Evolutionary conservation across 1,139 yeast genomes (phyloP).

Genomic region (Geotrichum carabidarum): DNA sequence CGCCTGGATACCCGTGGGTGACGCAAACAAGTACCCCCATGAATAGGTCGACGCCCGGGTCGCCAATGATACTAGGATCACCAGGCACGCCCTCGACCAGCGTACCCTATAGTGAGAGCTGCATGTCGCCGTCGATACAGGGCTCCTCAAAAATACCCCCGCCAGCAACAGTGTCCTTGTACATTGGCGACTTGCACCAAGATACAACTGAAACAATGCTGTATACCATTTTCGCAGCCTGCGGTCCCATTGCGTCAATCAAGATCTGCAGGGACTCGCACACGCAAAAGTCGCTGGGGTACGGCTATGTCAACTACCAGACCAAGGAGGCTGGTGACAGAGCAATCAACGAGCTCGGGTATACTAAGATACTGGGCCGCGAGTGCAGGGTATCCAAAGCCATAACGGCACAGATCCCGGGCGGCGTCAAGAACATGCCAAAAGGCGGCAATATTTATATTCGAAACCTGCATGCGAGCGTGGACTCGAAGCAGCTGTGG

Average conservation of each 20-base stretch:
- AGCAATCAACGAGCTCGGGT: constrained; percentile 46
- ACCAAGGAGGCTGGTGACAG: constrained; percentile 37
- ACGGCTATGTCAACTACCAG: constrained; percentile 48
- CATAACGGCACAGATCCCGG: constrained; percentile 34
- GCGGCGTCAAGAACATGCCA: constrained; percentile 4
- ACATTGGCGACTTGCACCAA: constrained; percentile 47
- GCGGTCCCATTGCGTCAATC: constrained; percentile 43
- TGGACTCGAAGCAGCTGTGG: constrained; percentile 82
- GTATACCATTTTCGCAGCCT: constrained; percentile 37
- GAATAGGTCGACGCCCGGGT: not conserved
- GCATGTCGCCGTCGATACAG: not conserved
- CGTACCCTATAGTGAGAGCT: not conserved
- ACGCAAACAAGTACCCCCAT: not conserved
- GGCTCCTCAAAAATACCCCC: not conserved
- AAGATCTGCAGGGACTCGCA: constrained; percentile 43
- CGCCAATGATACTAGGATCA: not conserved
- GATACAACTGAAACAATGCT: constrained; percentile 41
- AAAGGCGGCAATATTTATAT: constrained; percentile 34
- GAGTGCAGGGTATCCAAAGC: constrained; percentile 54
- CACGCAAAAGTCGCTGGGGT: constrained; percentile 44
- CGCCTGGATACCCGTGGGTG: not conserved
- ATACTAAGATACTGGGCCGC: constrained; percentile 38
- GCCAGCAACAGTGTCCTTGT: constrained; percentile 34
- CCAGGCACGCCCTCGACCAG: not conserved
- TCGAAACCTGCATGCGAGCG: constrained; percentile 66